These are phyloP conservation scores for Aspergillus coremiiformis DNA, from an alignment of 495 filamentous ascomycete species.

Conservation along the genomic window DNA sequence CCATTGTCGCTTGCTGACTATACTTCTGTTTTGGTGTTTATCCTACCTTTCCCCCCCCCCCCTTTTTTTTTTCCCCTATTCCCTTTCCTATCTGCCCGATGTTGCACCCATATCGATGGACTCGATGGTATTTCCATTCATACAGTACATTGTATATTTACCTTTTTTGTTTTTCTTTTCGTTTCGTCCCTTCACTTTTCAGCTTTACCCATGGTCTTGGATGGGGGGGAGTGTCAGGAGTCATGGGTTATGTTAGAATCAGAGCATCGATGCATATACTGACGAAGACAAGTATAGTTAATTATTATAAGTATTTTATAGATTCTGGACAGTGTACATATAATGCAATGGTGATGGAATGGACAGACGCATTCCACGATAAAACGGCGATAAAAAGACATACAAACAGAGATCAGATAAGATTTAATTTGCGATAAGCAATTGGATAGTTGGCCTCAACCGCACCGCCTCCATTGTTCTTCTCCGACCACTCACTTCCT, in stretches of 20 bases:
- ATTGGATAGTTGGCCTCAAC: constrained; percentile 35
- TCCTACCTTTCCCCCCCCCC: not conserved
- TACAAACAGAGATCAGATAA: not conserved
- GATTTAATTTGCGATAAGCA: not conserved
- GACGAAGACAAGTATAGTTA: not conserved
- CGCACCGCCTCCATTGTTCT: constrained; percentile 15
- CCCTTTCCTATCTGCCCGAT: not conserved
- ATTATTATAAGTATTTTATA: not conserved
- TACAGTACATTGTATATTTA: constrained; percentile 4
- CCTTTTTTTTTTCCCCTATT: constrained; percentile 3
- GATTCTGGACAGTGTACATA: not conserved
- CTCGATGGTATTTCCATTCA: constrained; percentile 1
- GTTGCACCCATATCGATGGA: not conserved
- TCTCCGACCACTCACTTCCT: not conserved
- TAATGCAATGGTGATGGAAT: not conserved
- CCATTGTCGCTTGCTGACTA: constrained; percentile 7
- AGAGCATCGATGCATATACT: constrained; percentile 9
- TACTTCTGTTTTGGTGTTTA: constrained; percentile 6
- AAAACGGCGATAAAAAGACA: not conserved
- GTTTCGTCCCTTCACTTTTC: not conserved
- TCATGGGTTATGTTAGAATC: constrained; percentile 7
- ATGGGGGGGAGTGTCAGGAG: not conserved
- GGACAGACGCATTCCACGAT: not conserved
- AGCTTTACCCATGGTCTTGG: not conserved
- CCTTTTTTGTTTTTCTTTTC: constrained; percentile 3